Evolutionary conservation across 2,329 filamentous ascomycete species (phyloP).

Genomic region (Sarocladium kiliense): DNA sequence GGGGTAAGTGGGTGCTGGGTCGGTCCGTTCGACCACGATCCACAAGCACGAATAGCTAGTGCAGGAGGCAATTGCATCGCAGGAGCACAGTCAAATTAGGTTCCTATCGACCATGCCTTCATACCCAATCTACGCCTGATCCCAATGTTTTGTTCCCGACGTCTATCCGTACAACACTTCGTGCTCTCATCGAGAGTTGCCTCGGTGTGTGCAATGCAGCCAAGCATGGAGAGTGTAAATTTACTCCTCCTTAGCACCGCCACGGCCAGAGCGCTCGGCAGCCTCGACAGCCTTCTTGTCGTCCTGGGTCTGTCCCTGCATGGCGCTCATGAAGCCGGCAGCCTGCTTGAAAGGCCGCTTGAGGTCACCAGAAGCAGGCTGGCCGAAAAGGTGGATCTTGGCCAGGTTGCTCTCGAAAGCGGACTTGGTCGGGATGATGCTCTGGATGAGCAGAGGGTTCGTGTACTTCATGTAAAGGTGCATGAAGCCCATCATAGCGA

Average conservation of each 20-base stretch:
- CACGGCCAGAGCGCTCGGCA: slow-evolving; percentile 68
- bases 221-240: background rate
- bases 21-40: no score
- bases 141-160: background rate
- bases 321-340: slow-evolving; percentile 75
- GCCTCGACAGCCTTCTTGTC: slow-evolving; percentile 86
- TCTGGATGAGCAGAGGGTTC: slow-evolving; percentile 97
- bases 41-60: no score
- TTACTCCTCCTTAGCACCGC: slow-evolving; percentile 69
- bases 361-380: slow-evolving; percentile 82
- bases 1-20: no score
- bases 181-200: background rate
- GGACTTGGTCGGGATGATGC: slow-evolving; percentile 94
- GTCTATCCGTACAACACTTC: background rate
- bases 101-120: background rate
- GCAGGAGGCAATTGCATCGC: no score
- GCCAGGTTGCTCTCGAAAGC: slow-evolving; percentile 92
- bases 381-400: slow-evolving; percentile 90
- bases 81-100: no score
- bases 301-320: slow-evolving; percentile 73
- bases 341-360: slow-evolving; percentile 92
- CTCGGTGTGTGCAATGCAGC: background rate
- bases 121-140: background rate
- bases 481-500: slow-evolving; percentile 98
- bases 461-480: slow-evolving; percentile 99